Evolutionary conservation across 1,139 yeast species (phyloP), one percentile per base, ranked within the genome.

Genomic region (Nakaseomyces kungkrabaensis): DNA sequence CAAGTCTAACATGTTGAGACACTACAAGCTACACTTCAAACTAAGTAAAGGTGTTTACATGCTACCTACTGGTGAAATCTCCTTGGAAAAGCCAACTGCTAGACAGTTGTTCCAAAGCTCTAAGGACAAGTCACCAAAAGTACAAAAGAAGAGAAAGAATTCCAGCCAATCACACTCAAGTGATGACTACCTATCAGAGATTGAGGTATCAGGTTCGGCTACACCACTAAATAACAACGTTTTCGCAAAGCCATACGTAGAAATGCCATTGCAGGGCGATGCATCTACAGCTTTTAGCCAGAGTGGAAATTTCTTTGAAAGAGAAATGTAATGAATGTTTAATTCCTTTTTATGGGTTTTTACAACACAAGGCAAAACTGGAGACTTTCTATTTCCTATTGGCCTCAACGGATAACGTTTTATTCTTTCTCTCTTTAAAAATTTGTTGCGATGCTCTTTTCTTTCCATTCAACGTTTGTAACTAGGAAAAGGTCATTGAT

Each of bases 1-100:
- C 17, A 79, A 86, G 54, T 81, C 89, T 32, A 88, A 88, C 65
- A 78, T 88, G 81, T 75, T 87, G 8, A 72, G 96, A 56, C 96
- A 88, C 65, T 76, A 76, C 58, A 80, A 78, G 64, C 70, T 84
- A 43, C 95, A 85, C 61, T 59, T 57, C 48, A 56, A 56, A 40
- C 48, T 57, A 10, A 43, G 49, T 22, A 37, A 50, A 27, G 60
- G 58, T 11, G 51, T 47, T 5, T 56, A 55, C 45, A n/a, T 56
- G 42, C 52, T 58, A 26, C 60, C 63, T 1, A 53, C 49, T 36
- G 61, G 61, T 9, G 52, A 55, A 43, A 48, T 55, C 5, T 51
- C 56, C 5, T n/a, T 48, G 1, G 46, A 48, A 24, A 50, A 47
- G 40, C 61, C 62, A 36, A 49, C 53, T 4, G 43, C 56, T 7